A percentile compares a stretch with the other conserved stretches of the same genome.
Conservation (phyloP, 768 basidiomycete genomes). For the Crucibulum laeve region DNA sequence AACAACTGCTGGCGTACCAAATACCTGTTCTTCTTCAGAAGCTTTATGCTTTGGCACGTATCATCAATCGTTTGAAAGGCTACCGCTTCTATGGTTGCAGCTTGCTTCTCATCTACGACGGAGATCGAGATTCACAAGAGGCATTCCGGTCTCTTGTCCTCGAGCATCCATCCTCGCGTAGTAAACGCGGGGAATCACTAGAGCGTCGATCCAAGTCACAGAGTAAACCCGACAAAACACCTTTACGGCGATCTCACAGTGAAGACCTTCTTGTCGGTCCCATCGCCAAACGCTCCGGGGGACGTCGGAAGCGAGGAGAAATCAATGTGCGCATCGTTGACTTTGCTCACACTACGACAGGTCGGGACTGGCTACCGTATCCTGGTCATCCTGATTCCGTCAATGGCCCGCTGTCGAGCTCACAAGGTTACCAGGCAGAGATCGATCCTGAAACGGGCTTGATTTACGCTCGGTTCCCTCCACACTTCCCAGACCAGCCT, state of each 20-base stretch:
- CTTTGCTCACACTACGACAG: slow-evolving; percentile 98
- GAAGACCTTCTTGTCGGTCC: slow-evolving; percentile 75
- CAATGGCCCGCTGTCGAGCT: slow-evolving; percentile 47
- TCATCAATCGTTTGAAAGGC: slow-evolving; percentile 86
- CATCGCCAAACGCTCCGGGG: slow-evolving; percentile 54
- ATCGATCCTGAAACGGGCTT: slow-evolving; percentile 80
- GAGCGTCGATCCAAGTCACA: slow-evolving; percentile 52
- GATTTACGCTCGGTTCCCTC: slow-evolving; percentile 90
- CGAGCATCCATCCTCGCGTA: slow-evolving; percentile 65
- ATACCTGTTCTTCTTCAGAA: slow-evolving; percentile 90
- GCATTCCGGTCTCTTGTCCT: slow-evolving; percentile 54
- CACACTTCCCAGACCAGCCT: slow-evolving; percentile 82
- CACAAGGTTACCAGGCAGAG: slow-evolving; percentile 77
- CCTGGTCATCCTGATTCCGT: slow-evolving; percentile 37
- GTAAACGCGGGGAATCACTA: slow-evolving; percentile 75
- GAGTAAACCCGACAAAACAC: slow-evolving; percentile 36
- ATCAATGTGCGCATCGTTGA: slow-evolving; percentile 96
- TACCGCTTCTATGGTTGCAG: slow-evolving; percentile 98
- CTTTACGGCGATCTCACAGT: slow-evolving; percentile 70
- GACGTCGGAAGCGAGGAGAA: slow-evolving; percentile 81
- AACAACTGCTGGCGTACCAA: slow-evolving; percentile 80
- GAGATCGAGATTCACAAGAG: slow-evolving; percentile 85
- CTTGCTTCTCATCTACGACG: slow-evolving; percentile 95
- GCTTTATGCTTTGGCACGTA: slow-evolving; percentile 88
- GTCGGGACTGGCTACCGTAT: slow-evolving; percentile 79